Conservation (phyloP, 2,329 filamentous ascomycete genomes). For the Coniochaeta sp. region DNA sequence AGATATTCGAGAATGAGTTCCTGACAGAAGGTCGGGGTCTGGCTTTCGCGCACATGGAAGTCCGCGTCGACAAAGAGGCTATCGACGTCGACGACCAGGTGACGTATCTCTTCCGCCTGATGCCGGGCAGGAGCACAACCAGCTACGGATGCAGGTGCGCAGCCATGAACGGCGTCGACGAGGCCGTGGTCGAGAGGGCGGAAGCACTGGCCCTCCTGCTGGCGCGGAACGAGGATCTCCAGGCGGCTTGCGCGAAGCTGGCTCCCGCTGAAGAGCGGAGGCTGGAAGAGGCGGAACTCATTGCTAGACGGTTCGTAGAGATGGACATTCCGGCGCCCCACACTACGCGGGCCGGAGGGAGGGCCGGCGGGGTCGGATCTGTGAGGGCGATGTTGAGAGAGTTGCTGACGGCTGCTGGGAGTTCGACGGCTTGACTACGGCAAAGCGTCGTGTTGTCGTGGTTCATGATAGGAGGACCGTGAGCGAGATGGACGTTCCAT, state of each 20-base stretch:
- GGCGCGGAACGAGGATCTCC: conserved; percentile 68
- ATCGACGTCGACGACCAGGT: conserved; percentile 52
- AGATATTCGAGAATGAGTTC: conserved; percentile 62
- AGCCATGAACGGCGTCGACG: conserved; percentile 74
- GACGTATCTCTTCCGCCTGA: conserved; percentile 67
- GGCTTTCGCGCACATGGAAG: conserved; percentile 64
- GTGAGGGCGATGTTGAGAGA: conserved; percentile 2
- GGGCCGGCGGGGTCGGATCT: not conserved
- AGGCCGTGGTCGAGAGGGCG: conserved; percentile 65
- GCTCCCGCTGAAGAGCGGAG: conserved; percentile 55
- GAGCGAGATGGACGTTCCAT: not conserved
- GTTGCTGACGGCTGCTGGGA: not conserved
- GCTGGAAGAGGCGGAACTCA: conserved; percentile 58
- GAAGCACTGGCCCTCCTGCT: conserved; percentile 64
- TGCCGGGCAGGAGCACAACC: conserved; percentile 60
- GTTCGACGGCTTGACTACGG: not conserved
- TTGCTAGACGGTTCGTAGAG: conserved; percentile 52
- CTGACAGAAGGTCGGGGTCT: conserved; percentile 44
- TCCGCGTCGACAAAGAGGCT: conserved; percentile 49
- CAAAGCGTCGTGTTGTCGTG: not conserved
- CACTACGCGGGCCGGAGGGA: not conserved
- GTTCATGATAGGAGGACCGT: not conserved
- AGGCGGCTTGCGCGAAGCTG: conserved; percentile 62
- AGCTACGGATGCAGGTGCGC: conserved; percentile 88
- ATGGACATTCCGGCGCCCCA: conserved; percentile 24